Evolutionary conservation across 2,329 filamentous ascomycete species (phyloP), one percentile per base, ranked within the genome.

Genomic region (Botrytis galanthina): DNA sequence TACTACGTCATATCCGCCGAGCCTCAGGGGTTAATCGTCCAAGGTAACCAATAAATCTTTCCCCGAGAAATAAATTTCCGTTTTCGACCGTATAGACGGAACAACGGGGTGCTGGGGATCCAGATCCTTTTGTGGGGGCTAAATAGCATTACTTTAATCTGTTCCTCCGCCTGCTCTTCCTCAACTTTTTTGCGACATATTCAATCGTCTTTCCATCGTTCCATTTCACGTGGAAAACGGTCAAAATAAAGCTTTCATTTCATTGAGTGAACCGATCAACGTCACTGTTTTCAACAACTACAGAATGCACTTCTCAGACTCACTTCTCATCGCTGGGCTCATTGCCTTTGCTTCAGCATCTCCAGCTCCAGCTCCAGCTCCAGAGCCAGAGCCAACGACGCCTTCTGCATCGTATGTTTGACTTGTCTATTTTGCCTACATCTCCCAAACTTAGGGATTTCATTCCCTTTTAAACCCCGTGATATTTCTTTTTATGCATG

Each of bases 401-500:
- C 64, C 63, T n/a, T 54, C 64, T 54, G 48, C 66, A 54, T 29
- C 71, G 71, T 73, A 73, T 35, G 71, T 73, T 70, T 69, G 44
- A 37, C 44, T 18, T 35, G 32, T 44, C 22, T 35, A 29, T 44
- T 44, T 37, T n/a, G n/a, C 35, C n/a, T 39, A 35, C 9, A 44
- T 9, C 10, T 51, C 10, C 7, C 29, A 26, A 18, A 32, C 1
- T 3, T 10, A 44, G 16, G 10, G 14, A n/a, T 14, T 35, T 20
- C 20, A 37, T 51, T 35, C 64, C 32, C n/a, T 32, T 29, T 3
- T 22, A 22, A 20, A 35, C 10, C 1, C 22, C 35, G 51, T 46
- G 6, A 51, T 10, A 39, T 32, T 62, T 26, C 26, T 35, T 18
- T 48, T 16, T 57, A 10, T 51, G 20, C 42, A 63, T 35, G n/a